A percentile compares a stretch with the other conserved stretches of the same genome.
phyloP scores from a whole-genome alignment of 2,329 filamentous ascomycete species.

The Botrytis byssoidea region DNA sequence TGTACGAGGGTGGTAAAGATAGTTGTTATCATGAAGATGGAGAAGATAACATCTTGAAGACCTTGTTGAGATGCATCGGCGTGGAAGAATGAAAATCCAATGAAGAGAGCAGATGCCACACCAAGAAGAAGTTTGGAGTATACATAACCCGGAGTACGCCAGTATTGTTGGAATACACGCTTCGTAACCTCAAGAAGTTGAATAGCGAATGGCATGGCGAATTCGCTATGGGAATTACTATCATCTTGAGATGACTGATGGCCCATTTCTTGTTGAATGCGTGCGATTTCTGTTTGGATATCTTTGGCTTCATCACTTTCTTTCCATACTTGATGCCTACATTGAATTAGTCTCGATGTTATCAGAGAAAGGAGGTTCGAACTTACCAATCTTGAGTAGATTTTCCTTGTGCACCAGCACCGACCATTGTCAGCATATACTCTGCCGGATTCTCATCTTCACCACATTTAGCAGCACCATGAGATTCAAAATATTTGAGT shows the following conservation, averaged over 20 bases:
- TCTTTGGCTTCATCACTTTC: constrained; percentile 37
- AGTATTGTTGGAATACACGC: constrained; percentile 75
- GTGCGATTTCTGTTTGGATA: constrained; percentile 39
- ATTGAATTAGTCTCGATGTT: not conserved
- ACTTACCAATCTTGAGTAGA: constrained; percentile 58
- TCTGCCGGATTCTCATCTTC: constrained; percentile 75
- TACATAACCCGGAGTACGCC: constrained; percentile 73
- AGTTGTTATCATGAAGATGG: constrained; percentile 68
- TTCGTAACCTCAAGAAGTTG: constrained; percentile 65
- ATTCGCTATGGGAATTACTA: constrained; percentile 55
- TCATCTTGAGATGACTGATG: constrained; percentile 59
- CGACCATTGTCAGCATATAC: constrained; percentile 49
- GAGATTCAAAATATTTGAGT: constrained; percentile 68
- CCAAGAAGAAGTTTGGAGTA: constrained; percentile 66
- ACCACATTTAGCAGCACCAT: constrained; percentile 66
- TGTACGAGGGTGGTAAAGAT: constrained; percentile 66
- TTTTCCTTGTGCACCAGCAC: constrained; percentile 59
- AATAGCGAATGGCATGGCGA: constrained; percentile 68
- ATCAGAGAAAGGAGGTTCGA: not conserved
- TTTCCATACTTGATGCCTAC: constrained; percentile 42
- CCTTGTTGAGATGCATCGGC: constrained; percentile 60
- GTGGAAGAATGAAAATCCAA: constrained; percentile 67
- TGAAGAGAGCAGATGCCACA: constrained; percentile 51
- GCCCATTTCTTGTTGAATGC: constrained; percentile 30
- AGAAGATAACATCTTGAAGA: constrained; percentile 69